These are phyloP conservation scores for Metschnikowia orientalis DNA, from an alignment of 805 yeast species.

Conservation along the genomic window DNA sequence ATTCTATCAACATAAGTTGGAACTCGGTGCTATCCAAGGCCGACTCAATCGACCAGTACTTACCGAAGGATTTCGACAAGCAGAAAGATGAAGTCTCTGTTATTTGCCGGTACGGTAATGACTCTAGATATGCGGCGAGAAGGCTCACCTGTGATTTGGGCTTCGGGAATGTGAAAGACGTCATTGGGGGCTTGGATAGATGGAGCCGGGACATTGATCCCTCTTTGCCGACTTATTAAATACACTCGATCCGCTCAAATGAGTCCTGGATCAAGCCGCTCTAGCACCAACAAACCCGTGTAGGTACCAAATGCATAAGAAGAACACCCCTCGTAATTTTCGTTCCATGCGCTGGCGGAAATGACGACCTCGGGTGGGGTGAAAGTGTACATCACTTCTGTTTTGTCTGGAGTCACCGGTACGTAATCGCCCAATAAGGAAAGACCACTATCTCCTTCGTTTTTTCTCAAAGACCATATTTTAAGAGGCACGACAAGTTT, in stretches of 20 bases:
- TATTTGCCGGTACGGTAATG: slow-evolving; percentile 86
- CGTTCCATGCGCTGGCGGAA: slow-evolving; percentile 57
- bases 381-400: slow-evolving; percentile 25
- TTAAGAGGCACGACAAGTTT: slow-evolving; percentile 39
- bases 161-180: slow-evolving; percentile 52
- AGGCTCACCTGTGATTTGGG: slow-evolving; percentile 49
- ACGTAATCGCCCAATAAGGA: slow-evolving; percentile 26
- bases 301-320: slow-evolving; percentile 51
- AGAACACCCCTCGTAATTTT: slow-evolving; percentile 37
- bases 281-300: slow-evolving; percentile 48
- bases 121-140: slow-evolving; percentile 74
- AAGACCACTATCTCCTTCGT: slow-evolving; percentile 11
- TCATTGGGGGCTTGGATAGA: slow-evolving; percentile 70
- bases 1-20: slow-evolving; percentile 62
- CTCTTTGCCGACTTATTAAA: slow-evolving; percentile 12
- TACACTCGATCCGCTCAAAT: background rate
- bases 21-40: slow-evolving; percentile 33
- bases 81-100: slow-evolving; percentile 42
- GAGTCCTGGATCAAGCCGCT: slow-evolving; percentile 28
- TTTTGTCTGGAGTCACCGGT: slow-evolving; percentile 27
- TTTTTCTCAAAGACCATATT: slow-evolving; percentile 28
- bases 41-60: slow-evolving; percentile 18
- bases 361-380: slow-evolving; percentile 50
- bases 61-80: slow-evolving; percentile 20
- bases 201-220: slow-evolving; percentile 65